Conservation (phyloP, 148 eudicot genomes). For the Selenicereus undatus region DNA sequence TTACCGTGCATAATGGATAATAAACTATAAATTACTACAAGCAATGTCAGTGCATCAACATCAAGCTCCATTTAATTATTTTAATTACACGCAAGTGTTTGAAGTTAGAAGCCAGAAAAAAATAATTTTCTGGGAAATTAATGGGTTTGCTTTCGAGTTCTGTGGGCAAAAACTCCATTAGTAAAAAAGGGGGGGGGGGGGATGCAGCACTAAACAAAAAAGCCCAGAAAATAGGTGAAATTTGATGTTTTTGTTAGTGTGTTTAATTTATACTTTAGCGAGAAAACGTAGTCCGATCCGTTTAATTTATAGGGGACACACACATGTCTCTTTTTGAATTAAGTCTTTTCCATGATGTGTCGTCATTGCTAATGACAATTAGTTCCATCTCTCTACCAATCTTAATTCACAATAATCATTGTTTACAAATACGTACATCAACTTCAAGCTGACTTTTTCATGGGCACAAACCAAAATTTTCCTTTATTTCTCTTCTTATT, state of each 20-base stretch:
- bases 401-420: neutral
- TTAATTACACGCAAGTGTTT: no score
- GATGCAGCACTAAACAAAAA: neutral
- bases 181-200: neutral
- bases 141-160: neutral
- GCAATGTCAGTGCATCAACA: neutral
- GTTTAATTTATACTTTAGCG: neutral
- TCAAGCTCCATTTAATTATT: no score
- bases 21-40: neutral
- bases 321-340: slow-evolving; percentile 15
- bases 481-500: neutral
- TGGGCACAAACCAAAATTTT: neutral
- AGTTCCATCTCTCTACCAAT: neutral
- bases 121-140: neutral
- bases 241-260: neutral
- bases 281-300: neutral
- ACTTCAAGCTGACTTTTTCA: neutral
- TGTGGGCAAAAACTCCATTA: slow-evolving; percentile 6
- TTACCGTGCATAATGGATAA: neutral
- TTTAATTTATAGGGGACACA: slow-evolving; percentile 1
- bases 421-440: neutral
- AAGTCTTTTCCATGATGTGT: slow-evolving; percentile 10
- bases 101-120: no score
- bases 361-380: neutral
- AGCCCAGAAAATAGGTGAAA: slow-evolving; percentile 9